Conservation (phyloP, 768 basidiomycete species). For the Calvatia gigantea region DNA sequence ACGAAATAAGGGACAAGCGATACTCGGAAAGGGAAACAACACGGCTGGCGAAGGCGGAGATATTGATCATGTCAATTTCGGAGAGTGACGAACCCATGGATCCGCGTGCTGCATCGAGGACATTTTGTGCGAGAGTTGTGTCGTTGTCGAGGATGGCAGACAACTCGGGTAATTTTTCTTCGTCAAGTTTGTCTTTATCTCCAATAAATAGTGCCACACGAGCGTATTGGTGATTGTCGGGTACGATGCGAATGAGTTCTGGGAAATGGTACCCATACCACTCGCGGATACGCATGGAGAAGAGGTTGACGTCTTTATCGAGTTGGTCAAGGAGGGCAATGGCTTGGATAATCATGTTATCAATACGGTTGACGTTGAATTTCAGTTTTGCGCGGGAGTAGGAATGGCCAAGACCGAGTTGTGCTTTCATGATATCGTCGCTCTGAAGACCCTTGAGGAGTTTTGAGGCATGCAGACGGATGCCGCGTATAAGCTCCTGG, state of each 20-base stretch:
- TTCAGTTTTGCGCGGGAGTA: slow-evolving; percentile 98
- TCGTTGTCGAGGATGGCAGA: slow-evolving; percentile 81
- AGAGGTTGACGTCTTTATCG: slow-evolving; percentile 99
- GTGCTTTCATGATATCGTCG: slow-evolving; percentile 87
- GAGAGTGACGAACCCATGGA: slow-evolving; percentile 93
- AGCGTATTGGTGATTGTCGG: slow-evolving; percentile 96
- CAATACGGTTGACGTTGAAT: slow-evolving; percentile 93
- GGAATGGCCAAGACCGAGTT: slow-evolving; percentile 95
- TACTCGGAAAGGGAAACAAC: slow-evolving; percentile 93
- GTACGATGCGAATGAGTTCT: slow-evolving; percentile 88
- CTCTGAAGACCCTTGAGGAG: slow-evolving; percentile 85
- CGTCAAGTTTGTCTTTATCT: slow-evolving; percentile 76
- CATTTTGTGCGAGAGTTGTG: slow-evolving; percentile 82
- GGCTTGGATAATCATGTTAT: slow-evolving; percentile 99
- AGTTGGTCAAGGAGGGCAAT: slow-evolving; percentile 97
- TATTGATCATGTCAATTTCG: slow-evolving; percentile 95
- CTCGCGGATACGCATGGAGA: slow-evolving; percentile 96
- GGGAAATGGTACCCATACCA: slow-evolving; percentile 99
- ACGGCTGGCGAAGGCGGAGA: slow-evolving; percentile 84
- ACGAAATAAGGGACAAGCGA: slow-evolving; percentile 83
- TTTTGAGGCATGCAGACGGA: slow-evolving; percentile 87
- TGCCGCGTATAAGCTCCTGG: slow-evolving; percentile 85
- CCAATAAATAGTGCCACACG: slow-evolving; percentile 81
- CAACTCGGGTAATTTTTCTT: slow-evolving; percentile 78
- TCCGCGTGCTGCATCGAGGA: slow-evolving; percentile 90